These are phyloP conservation scores for Shiraia bambusicola DNA, from an alignment of 2,329 filamentous ascomycete genomes.

Conservation along the genomic window DNA sequence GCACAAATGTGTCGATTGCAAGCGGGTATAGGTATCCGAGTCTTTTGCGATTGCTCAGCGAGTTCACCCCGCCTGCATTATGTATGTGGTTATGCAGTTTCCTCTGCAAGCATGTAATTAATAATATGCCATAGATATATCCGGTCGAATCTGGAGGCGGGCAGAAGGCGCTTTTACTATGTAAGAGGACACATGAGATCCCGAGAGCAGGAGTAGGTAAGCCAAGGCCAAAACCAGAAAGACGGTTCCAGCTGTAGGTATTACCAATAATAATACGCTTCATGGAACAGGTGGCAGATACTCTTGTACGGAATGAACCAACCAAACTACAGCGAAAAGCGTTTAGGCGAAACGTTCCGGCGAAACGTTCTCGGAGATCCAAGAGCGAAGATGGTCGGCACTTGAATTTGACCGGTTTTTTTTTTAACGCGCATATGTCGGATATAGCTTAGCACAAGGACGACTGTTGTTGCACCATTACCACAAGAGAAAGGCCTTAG, in stretches of 20 bases:
- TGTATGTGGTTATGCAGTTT: constrained; percentile 36
- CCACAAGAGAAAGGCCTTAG: constrained; percentile 10
- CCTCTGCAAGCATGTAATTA: constrained; percentile 26
- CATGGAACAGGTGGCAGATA: constrained; percentile 27
- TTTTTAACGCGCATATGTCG: background rate
- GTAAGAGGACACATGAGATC: constrained; percentile 25
- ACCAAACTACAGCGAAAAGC: constrained; percentile 22
- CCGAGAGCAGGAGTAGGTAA: constrained; percentile 1
- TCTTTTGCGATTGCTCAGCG: constrained; percentile 17
- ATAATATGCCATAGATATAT: constrained; percentile 32
- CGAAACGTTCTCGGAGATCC: constrained; percentile 11
- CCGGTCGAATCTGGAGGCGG: constrained; percentile 11
- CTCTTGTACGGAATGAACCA: constrained; percentile 10
- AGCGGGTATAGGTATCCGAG: constrained; percentile 21
- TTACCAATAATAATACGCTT: constrained; percentile 22
- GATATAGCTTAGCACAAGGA: background rate
- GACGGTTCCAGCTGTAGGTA: background rate
- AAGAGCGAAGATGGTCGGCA: constrained; percentile 10
- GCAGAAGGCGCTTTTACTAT: constrained; percentile 22
- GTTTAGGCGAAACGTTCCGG: constrained; percentile 21
- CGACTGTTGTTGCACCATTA: constrained; percentile 8
- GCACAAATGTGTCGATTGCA: constrained; percentile 26
- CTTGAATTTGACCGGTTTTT: constrained; percentile 17
- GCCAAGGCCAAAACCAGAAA: background rate
- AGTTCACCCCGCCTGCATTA: constrained; percentile 23